phyloP scores from a whole-genome alignment of 169 alveolate genomes.

The Toxoplasma gondii region DNA sequence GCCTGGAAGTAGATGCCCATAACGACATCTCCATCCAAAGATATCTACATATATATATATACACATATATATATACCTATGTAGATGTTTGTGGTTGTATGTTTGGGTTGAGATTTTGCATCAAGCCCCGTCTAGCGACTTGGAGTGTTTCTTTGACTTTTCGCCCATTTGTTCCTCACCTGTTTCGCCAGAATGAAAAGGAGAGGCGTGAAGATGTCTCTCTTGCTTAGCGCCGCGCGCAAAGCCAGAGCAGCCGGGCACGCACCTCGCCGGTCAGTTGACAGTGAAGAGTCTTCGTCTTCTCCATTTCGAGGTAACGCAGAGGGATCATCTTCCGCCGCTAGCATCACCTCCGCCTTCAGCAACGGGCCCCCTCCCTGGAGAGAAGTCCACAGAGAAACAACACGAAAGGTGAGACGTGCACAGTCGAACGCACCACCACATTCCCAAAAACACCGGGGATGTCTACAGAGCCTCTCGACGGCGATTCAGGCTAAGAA shows the following conservation, averaged over 20 bases:
- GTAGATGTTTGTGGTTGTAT: not conserved
- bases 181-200: conserved; percentile 18
- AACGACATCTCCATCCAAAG: too few species aligned
- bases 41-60: not conserved
- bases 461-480: too few species aligned
- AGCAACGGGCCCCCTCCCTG: conserved; percentile 66
- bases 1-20: too few species aligned
- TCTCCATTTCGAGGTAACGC: not conserved
- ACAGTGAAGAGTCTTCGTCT: not conserved
- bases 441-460: too few species aligned
- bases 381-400: not conserved
- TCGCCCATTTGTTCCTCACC: not conserved
- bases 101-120: too few species aligned
- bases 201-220: not conserved
- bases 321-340: conserved; percentile 38
- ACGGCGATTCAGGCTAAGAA: not conserved
- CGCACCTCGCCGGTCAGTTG: not conserved
- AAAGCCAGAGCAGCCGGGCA: not conserved
- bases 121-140: too few species aligned
- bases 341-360: conserved; percentile 65
- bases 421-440: too few species aligned
- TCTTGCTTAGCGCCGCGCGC: not conserved
- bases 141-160: too few species aligned
- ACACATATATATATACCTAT: not conserved
- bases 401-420: too few species aligned